These are phyloP conservation scores for Leishmania arabica DNA, from an alignment of 208 protist genomes.

Conservation along the genomic window DNA sequence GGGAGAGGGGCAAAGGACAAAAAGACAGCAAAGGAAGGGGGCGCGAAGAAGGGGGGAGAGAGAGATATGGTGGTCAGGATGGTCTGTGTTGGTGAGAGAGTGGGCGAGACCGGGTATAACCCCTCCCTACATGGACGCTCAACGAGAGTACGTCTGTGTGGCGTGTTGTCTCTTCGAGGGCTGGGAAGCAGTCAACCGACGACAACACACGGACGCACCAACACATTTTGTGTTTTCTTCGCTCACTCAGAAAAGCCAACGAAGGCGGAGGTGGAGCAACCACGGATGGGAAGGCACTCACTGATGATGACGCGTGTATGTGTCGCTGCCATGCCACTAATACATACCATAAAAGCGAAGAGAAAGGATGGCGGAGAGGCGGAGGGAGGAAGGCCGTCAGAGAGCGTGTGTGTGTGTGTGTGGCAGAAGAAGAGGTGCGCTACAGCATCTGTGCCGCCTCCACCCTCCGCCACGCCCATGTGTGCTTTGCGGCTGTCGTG, in stretches of 20 bases:
- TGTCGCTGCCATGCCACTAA: neutral
- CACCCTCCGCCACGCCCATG: neutral
- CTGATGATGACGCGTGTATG: neutral
- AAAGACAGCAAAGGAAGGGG: too few species aligned
- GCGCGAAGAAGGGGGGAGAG: neutral
- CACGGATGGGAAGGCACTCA: neutral
- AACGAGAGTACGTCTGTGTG: neutral
- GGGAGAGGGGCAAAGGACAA: neutral
- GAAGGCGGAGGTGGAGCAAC: neutral
- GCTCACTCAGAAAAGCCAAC: neutral
- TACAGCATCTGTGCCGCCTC: neutral
- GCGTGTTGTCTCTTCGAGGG: neutral
- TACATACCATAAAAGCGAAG: neutral
- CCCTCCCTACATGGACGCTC: neutral
- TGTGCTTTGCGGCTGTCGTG: neutral
- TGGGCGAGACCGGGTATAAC: neutral
- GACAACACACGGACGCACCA: neutral
- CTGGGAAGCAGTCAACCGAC: neutral
- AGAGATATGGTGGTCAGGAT: neutral
- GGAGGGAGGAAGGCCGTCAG: neutral
- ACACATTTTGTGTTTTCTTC: neutral
- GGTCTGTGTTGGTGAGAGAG: neutral
- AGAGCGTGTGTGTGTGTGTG: neutral
- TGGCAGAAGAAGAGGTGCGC: neutral
- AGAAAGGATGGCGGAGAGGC: neutral